Base-by-base conservation (phyloP, 2,329 filamentous ascomycete species). In the Aulographum hederae region DNA sequence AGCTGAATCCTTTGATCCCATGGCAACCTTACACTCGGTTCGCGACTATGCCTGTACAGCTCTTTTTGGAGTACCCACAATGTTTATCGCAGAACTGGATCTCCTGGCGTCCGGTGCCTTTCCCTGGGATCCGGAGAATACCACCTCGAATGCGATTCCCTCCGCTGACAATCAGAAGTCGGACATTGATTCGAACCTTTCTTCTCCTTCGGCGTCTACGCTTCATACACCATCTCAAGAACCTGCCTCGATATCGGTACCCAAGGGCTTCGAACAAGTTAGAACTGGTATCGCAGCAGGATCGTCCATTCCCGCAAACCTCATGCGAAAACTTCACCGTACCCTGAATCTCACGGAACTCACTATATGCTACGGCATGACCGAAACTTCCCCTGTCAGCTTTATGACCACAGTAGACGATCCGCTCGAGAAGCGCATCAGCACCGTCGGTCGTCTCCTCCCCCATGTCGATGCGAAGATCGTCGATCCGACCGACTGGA, bases 361-460 rank as follows among this genome's bases (percentile, higher is more conserved):
- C 15, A 86, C 85, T 0, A 94, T 93, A 39, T 93, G 85, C 60
- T 95, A 94, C 52, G 85, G 85, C 38, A 92, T 92, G 84, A 94
- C 85, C 2, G 85, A 94, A 55, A 94, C 85, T 2, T 67, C 64
- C 30, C 78, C 78, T 26, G 78, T 81, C 3, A 53, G 47, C 29
- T 70, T 69, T 39, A 93, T 93, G 84, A 93, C 85, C 0, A 62
- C 70, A 0, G 85, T 80, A 0, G 55, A 67, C 13, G 84, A 93
- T 46, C 73, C 80, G 0, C 58, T 81, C 3, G 65, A 66, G 23
- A 78, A 78, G 52, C 65, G 84, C 26, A 77, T 81, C 32, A 64
- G 69, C 25, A 77, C 69, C 3, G 81, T 95, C 1, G 89, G 89
- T 3, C 61, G 66, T n/a, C 61, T 78, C 1, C 71, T 95, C 55